Evolutionary conservation across 805 yeast genomes (phyloP).

Genomic region (Schwanniomyces vanrijiae): DNA sequence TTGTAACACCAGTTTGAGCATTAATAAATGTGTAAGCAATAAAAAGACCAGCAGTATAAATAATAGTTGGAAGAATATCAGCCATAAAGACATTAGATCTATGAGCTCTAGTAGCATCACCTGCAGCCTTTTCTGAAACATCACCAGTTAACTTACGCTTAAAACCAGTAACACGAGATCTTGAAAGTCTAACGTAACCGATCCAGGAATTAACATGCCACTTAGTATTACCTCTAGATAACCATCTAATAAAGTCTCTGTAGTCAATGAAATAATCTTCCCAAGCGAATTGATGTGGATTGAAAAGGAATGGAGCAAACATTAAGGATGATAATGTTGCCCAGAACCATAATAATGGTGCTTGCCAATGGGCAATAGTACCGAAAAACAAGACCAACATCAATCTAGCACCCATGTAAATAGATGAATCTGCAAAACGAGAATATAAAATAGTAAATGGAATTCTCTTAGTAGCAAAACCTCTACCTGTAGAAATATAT

Average conservation of each 20-base stretch:
- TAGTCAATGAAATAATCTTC: slow-evolving; percentile 95
- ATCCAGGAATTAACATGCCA: slow-evolving; percentile 91
- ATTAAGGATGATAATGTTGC: slow-evolving; percentile 83
- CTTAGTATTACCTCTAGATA: slow-evolving; percentile 86
- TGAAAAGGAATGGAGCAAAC: slow-evolving; percentile 91
- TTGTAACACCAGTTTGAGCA: slow-evolving; percentile 80
- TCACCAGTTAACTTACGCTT: slow-evolving; percentile 72
- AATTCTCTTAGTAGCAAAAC: slow-evolving; percentile 72
- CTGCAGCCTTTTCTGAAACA: slow-evolving; percentile 64
- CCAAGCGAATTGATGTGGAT: slow-evolving; percentile 97
- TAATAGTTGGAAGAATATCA: slow-evolving; percentile 72
- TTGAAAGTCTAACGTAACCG: slow-evolving; percentile 73
- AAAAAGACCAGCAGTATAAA: slow-evolving; percentile 70
- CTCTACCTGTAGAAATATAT: slow-evolving; percentile 82
- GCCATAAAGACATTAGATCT: slow-evolving; percentile 75
- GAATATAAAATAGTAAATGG: slow-evolving; percentile 66
- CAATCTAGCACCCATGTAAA: slow-evolving; percentile 81
- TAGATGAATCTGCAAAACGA: slow-evolving; percentile 75
- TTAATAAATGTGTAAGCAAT: slow-evolving; percentile 79
- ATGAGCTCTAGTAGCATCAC: slow-evolving; percentile 74
- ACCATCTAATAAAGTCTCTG: slow-evolving; percentile 89
- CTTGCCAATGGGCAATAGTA: slow-evolving; percentile 83
- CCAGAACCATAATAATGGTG: slow-evolving; percentile 97
- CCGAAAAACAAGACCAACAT: slow-evolving; percentile 72
- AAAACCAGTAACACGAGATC: slow-evolving; percentile 92